Percentiles rank a stretch among this genome's conserved stretches.
phyloP scores from a whole-genome alignment of 2,329 filamentous ascomycete species.

The Fusarium lyarnte region DNA sequence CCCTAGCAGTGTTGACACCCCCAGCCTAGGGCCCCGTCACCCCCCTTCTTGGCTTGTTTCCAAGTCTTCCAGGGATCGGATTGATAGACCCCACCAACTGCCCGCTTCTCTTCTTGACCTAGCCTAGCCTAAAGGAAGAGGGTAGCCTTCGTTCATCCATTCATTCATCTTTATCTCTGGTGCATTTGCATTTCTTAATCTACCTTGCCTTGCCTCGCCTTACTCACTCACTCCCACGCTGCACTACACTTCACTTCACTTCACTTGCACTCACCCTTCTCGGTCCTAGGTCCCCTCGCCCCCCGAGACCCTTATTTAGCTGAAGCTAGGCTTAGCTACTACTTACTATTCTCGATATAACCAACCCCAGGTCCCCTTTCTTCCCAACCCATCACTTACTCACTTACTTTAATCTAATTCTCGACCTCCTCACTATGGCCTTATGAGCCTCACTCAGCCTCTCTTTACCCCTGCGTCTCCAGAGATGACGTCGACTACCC shows the following conservation, averaged over 20 bases:
- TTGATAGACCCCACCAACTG: slow-evolving; percentile 42
- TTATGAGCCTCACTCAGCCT: slow-evolving; percentile 34
- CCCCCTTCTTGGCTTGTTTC: slow-evolving; percentile 38
- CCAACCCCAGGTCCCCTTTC: not conserved
- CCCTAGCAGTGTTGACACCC: not conserved
- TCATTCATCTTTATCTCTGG: slow-evolving; percentile 24
- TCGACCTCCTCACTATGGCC: slow-evolving; percentile 29
- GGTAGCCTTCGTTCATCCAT: not conserved
- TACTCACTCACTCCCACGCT: not conserved
- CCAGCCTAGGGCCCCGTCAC: slow-evolving; percentile 5
- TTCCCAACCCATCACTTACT: not conserved
- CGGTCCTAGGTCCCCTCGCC: slow-evolving; percentile 15
- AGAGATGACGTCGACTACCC: slow-evolving; percentile 42
- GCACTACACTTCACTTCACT: not conserved
- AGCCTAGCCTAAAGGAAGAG: slow-evolving; percentile 4
- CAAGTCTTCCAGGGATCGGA: slow-evolving; percentile 39
- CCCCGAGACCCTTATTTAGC: slow-evolving; percentile 16
- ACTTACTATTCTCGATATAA: slow-evolving; percentile 17
- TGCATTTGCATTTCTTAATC: slow-evolving; percentile 30
- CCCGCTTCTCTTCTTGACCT: slow-evolving; percentile 36
- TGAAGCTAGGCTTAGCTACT: slow-evolving; percentile 1
- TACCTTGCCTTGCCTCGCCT: not conserved
- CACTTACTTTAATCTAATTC: slow-evolving; percentile 10
- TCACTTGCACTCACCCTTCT: not conserved
- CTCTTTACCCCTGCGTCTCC: slow-evolving; percentile 21